Base-by-base conservation (phyloP, 2,329 filamentous ascomycete genomes). In the Phialophora tarda region DNA sequence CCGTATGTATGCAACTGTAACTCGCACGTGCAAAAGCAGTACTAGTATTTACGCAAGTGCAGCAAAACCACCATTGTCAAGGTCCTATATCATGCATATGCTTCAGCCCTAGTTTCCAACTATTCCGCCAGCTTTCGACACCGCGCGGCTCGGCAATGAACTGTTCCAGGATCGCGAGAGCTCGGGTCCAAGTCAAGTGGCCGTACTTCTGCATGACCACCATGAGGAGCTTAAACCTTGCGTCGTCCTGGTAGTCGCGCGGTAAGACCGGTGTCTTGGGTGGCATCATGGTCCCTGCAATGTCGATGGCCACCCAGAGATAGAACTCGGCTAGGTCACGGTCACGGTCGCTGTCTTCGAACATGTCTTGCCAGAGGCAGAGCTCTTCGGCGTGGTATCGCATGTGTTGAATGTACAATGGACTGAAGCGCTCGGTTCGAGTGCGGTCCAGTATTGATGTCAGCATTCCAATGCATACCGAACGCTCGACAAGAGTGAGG, bases 401-500 rank as follows among this genome's bases (percentile, higher is more conserved):
- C 11, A 59, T 55, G 11, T 66, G 59, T 47, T 63, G 50, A 3
- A 34, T 34, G 23, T 66, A 63, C n/a, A 38, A 32, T 7, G 59
- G 32, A 32, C 59, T 66, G 28, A 62, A 54, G 4, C 47, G n/a
- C 26, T 62, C 64, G 12, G 51, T 41, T 5, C 58, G 64, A 24
- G 51, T 57, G 6, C 23, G 30, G 23, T 59, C 64, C 28, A 63
- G 23, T 12, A 63, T 41, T 4, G 53, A 32, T 51, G 53, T 26
- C 24, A 66, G 38, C 11, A 63, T 21, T 6, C 59, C 58, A 26
- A 66, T 57, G 53, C 64, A 66, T n/a, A 26, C 41, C 11, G 54
- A 24, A 7, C 64, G 50, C 17, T 66, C 59, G 38, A 62, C 28
- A 7, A 44, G 28, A 8, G 64, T 63, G 30, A 62, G 17, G 17